Conservation (phyloP, 1,139 yeast species). For the Nakaseomyces kungkrabaensis region DNA sequence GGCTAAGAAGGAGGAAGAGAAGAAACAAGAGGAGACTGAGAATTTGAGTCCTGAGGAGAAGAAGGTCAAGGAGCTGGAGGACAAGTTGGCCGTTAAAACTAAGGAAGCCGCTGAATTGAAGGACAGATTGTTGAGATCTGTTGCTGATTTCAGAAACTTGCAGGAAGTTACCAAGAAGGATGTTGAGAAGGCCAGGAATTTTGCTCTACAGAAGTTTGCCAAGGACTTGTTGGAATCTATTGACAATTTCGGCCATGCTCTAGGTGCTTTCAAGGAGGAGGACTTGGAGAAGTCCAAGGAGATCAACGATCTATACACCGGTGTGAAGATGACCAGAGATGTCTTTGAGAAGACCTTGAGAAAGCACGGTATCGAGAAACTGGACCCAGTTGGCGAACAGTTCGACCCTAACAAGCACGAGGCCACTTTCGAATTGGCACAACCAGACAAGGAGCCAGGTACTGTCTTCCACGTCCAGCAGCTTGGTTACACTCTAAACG, state of each 20-base stretch:
- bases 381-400: slow-evolving; percentile 74
- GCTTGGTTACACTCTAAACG: slow-evolving; percentile 76
- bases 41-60: slow-evolving; percentile 15
- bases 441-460: slow-evolving; percentile 86
- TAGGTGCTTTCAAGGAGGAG: slow-evolving; percentile 61
- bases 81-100: slow-evolving; percentile 55
- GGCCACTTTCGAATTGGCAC: slow-evolving; percentile 83
- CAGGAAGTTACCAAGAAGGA: slow-evolving; percentile 88
- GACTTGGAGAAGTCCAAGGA: slow-evolving; percentile 49
- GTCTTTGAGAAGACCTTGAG: slow-evolving; percentile 77
- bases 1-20: slow-evolving; percentile 11
- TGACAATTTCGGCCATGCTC: slow-evolving; percentile 85
- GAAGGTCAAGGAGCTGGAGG: slow-evolving; percentile 37
- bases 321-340: slow-evolving; percentile 83
- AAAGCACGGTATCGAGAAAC: slow-evolving; percentile 70
- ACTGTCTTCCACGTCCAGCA: slow-evolving; percentile 91
- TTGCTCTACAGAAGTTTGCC: slow-evolving; percentile 88
- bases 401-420: slow-evolving; percentile 92
- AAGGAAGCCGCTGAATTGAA: slow-evolving; percentile 76
- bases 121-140: slow-evolving; percentile 71
- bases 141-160: slow-evolving; percentile 88
- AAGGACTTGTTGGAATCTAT: slow-evolving; percentile 82
- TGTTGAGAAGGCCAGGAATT: slow-evolving; percentile 77
- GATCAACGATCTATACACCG: slow-evolving; percentile 71
- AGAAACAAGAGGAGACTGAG: slow-evolving; percentile 7